Percentiles rank a stretch among this genome's conserved stretches.
Conservation (phyloP, 2,329 filamentous ascomycete genomes). For the Fusarium verrucosum region DNA sequence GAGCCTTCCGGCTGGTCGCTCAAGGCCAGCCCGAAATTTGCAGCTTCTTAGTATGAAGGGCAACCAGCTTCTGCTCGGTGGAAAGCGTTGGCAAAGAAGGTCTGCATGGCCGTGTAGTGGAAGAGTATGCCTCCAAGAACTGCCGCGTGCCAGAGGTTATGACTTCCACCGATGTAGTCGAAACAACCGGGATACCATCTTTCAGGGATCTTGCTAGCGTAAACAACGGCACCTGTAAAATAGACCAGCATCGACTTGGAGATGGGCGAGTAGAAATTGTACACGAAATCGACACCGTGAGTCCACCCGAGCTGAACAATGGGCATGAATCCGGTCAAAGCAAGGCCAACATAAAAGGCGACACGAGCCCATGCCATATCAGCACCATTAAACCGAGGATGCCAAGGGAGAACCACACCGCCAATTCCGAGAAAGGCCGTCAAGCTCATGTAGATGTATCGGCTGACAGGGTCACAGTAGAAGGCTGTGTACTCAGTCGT, state of each 20-base stretch:
- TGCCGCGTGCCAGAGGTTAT: conserved; percentile 97
- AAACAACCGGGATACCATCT: conserved; percentile 92
- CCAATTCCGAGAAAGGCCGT: conserved; percentile 84
- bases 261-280: conserved; percentile 88
- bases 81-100: conserved; percentile 87
- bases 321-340: conserved; percentile 87
- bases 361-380: conserved; percentile 96
- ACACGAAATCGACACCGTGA: conserved; percentile 81
- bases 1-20: background rate
- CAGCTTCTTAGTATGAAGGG: conserved; percentile 56
- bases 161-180: conserved; percentile 93
- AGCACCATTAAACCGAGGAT: conserved; percentile 89
- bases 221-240: conserved; percentile 82
- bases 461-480: conserved; percentile 91
- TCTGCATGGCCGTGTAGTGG: conserved; percentile 95
- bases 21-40: background rate
- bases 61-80: conserved; percentile 70
- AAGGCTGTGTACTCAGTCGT: conserved; percentile 99
- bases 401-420: conserved; percentile 94
- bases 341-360: conserved; percentile 88
- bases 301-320: conserved; percentile 83
- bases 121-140: conserved; percentile 97
- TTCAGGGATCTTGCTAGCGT: conserved; percentile 92
- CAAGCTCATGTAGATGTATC: conserved; percentile 84
- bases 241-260: conserved; percentile 89